Evolutionary conservation across 1,139 yeast species (phyloP).

Genomic region (Candida frijolesensis): DNA sequence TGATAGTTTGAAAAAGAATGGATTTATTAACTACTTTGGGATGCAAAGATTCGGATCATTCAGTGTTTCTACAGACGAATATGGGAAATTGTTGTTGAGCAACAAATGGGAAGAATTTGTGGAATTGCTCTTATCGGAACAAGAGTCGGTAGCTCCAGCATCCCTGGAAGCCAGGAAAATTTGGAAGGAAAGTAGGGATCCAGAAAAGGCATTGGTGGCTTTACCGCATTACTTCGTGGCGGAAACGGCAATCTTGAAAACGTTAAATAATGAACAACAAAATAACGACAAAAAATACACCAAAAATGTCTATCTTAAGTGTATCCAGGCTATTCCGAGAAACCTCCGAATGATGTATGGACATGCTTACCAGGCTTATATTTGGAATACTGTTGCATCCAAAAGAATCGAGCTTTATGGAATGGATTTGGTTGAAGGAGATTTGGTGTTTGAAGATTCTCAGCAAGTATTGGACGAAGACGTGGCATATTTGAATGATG

Average conservation of each 20-base stretch:
- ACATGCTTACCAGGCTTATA: conserved; percentile 94
- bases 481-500: conserved; percentile 52
- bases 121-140: conserved; percentile 78
- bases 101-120: conserved; percentile 82
- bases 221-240: conserved; percentile 93
- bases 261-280: conserved; percentile 49
- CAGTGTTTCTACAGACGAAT: conserved; percentile 83
- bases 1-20: conserved; percentile 59
- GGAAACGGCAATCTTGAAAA: conserved; percentile 70
- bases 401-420: conserved; percentile 77
- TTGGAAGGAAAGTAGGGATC: conserved; percentile 78
- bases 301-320: conserved; percentile 63
- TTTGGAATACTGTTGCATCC: conserved; percentile 90
- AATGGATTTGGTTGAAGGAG: conserved; percentile 73
- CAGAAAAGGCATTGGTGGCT: conserved; percentile 59
- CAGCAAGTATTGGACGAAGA: conserved; percentile 67
- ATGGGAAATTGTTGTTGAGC: conserved; percentile 72
- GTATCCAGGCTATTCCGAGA: conserved; percentile 90
- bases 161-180: conserved; percentile 78
- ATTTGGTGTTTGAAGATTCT: conserved; percentile 61
- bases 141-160: conserved; percentile 79
- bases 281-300: conserved; percentile 49
- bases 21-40: conserved; percentile 92
- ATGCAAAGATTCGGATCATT: conserved; percentile 98
- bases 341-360: conserved; percentile 92